Conservation (phyloP, 805 yeast genomes). For the Debaryomyces hansenii region DNA sequence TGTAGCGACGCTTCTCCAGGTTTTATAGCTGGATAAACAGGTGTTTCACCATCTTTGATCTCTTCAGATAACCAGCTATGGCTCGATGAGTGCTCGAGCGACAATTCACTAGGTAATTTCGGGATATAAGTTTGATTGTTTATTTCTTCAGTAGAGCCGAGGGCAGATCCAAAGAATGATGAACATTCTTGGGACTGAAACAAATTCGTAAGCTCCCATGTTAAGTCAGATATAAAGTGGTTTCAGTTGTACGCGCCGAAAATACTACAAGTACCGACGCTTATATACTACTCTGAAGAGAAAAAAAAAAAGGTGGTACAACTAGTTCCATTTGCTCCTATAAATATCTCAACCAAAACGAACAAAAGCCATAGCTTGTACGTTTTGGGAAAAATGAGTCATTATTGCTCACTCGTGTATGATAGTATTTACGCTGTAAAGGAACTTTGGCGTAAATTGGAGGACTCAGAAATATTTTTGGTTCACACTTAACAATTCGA, state of each 20-base stretch:
- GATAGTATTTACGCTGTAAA: neutral
- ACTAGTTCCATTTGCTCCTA: too few species aligned
- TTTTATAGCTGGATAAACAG: neutral
- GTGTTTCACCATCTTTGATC: neutral
- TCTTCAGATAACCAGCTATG: neutral
- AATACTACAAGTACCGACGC: slow-evolving; percentile 1
- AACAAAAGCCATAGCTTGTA: neutral
- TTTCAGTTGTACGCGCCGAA: slow-evolving; percentile 2
- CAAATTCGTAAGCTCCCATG: slow-evolving; percentile 2
- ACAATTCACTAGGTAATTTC: neutral
- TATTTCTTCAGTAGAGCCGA: neutral
- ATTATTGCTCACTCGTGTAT: neutral
- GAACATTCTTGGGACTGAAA: slow-evolving; percentile 2
- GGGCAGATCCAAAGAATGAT: neutral
- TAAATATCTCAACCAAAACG: too few species aligned
- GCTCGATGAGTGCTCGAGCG: neutral
- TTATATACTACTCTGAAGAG: neutral
- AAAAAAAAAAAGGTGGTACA: neutral
- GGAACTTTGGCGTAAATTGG: neutral
- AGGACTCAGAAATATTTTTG: slow-evolving; percentile 6
- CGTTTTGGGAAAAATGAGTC: slow-evolving; percentile 3
- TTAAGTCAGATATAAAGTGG: slow-evolving; percentile 1
- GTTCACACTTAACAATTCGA: slow-evolving; percentile 1
- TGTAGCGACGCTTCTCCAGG: neutral
- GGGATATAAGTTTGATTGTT: neutral